Base-by-base conservation (phyloP, 768 basidiomycete species). In the Boletus eberwhitei region DNA sequence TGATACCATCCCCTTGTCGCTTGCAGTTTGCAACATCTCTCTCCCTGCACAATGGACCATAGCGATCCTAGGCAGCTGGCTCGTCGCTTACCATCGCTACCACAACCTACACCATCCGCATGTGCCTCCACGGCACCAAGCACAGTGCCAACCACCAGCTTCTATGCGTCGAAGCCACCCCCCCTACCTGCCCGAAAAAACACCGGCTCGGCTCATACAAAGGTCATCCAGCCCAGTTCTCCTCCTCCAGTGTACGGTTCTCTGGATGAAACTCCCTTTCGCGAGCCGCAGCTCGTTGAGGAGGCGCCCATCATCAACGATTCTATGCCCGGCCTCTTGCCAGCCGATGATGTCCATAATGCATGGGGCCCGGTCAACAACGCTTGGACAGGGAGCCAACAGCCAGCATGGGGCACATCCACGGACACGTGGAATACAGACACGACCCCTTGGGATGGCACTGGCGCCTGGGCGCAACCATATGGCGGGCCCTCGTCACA, bases 281-380 rank as follows among this genome's bases (percentile, higher is more conserved):
- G 82, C 26, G 82, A 85, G 64, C 82, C 83, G 1, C 81, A 85
- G 62, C 72, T 82, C 12, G 74, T 84, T 3, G 63, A 68, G 29
- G 82, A 80, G 37, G 73, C 73, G n/a, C 64, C 69, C 39, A 64
- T 73, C 35, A 58, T 48, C 16, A 72, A 70, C 24, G 74, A 71
- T 39, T 37, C 78, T 5, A 67, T 72, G 14, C 70, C 79, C 7
- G 62, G 59, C 24, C 66, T 71, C 48, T 67, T 79, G n/a, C 74
- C 79, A 29, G 59, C 69, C 2, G 69, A 73, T 2, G 66, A 64
- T 24, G 69, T 62, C 35, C 51, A 70, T 26, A 48, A 35, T 34
- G 6, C 39, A 11, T 70, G 68, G 69, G 5, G 38, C 40, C 55
- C n/a, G 34, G 40, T 35, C 40, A 52, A 62, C 26, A 38, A 16